Conservation (phyloP, 2,329 filamentous ascomycete species). For the Aspergillus japonicus region DNA sequence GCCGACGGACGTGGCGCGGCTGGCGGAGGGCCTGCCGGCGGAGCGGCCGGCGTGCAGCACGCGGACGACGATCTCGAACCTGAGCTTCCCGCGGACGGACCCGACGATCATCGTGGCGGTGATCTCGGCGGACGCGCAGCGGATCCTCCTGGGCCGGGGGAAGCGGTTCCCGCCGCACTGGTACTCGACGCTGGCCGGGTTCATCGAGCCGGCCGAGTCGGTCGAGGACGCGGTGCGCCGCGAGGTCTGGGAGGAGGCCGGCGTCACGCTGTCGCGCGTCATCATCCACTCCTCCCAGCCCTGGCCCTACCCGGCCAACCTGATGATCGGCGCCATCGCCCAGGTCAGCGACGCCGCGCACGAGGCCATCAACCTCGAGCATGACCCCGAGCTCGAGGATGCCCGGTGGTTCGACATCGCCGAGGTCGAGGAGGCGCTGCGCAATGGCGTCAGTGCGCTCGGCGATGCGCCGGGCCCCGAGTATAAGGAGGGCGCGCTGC, state of each 20-base stretch:
- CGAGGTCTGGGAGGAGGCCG: slow-evolving; percentile 84
- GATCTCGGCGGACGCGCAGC: slow-evolving; percentile 73
- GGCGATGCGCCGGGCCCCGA: slow-evolving; percentile 63
- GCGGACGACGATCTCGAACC: slow-evolving; percentile 80
- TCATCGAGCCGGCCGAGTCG: slow-evolving; percentile 81
- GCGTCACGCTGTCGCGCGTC: slow-evolving; percentile 72
- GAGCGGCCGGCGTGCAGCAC: slow-evolving; percentile 72
- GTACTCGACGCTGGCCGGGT: slow-evolving; percentile 87
- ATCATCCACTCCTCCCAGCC: slow-evolving; percentile 81
- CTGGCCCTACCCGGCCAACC: slow-evolving; percentile 80
- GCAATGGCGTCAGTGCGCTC: slow-evolving; percentile 64
- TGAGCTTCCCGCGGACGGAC: slow-evolving; percentile 88
- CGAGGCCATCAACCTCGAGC: slow-evolving; percentile 76
- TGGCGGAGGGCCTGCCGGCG: slow-evolving; percentile 28
- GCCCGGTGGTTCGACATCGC: slow-evolving; percentile 85
- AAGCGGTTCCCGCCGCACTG: slow-evolving; percentile 79
- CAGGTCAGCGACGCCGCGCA: slow-evolving; percentile 74
- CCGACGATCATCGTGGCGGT: slow-evolving; percentile 95
- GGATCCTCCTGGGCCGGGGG: slow-evolving; percentile 78
- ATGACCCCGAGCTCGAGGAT: slow-evolving; percentile 88
- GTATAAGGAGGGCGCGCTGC: slow-evolving; percentile 73
- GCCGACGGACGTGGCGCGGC: slow-evolving; percentile 41
- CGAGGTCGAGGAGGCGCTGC: slow-evolving; percentile 74
- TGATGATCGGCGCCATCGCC: slow-evolving; percentile 86
- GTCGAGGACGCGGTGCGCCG: slow-evolving; percentile 80